Conservation (phyloP, 2,329 filamentous ascomycete species). For the Verticillium dahliae region DNA sequence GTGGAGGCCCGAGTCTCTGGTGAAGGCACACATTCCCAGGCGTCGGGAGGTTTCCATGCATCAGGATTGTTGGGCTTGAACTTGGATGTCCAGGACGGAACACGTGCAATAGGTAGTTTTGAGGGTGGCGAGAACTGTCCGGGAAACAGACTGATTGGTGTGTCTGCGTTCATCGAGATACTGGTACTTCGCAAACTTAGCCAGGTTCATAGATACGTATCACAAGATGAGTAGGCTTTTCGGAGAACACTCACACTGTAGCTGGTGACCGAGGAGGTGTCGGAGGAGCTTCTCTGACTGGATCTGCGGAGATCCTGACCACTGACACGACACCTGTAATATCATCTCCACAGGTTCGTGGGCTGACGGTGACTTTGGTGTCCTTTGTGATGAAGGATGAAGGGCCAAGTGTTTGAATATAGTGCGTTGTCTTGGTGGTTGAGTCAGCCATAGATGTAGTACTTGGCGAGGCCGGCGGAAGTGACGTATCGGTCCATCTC, state of each 20-base stretch:
- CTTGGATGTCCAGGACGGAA: slow-evolving; percentile 13
- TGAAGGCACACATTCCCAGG: slow-evolving; percentile 30
- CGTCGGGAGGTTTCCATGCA: slow-evolving; percentile 37
- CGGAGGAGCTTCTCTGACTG: slow-evolving; percentile 16
- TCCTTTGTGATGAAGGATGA: slow-evolving; percentile 34
- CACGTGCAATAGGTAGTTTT: slow-evolving; percentile 4
- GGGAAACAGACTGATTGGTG: slow-evolving; percentile 10
- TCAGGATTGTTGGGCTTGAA: slow-evolving; percentile 29
- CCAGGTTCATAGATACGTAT: too few relatives aligned
- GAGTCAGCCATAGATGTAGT: slow-evolving; percentile 22
- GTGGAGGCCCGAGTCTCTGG: slow-evolving; percentile 13
- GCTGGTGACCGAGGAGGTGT: slow-evolving; percentile 22
- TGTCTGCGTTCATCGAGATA: slow-evolving; percentile 4
- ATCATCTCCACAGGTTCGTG: slow-evolving; percentile 23
- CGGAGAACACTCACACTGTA: slow-evolving; percentile 16
- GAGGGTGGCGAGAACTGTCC: slow-evolving; percentile 1
- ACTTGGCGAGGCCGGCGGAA: slow-evolving; percentile 23
- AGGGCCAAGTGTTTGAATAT: slow-evolving; percentile 32
- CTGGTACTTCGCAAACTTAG: neutral
- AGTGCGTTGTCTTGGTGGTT: slow-evolving; percentile 19
- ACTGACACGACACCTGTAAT: slow-evolving; percentile 26
- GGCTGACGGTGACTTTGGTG: slow-evolving; percentile 29
- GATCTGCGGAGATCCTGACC: slow-evolving; percentile 28
- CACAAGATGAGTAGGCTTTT: too few relatives aligned
- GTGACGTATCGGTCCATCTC: slow-evolving; percentile 32